phyloP scores from a whole-genome alignment of 495 filamentous ascomycete genomes.

The Chaetomium fimeti region DNA sequence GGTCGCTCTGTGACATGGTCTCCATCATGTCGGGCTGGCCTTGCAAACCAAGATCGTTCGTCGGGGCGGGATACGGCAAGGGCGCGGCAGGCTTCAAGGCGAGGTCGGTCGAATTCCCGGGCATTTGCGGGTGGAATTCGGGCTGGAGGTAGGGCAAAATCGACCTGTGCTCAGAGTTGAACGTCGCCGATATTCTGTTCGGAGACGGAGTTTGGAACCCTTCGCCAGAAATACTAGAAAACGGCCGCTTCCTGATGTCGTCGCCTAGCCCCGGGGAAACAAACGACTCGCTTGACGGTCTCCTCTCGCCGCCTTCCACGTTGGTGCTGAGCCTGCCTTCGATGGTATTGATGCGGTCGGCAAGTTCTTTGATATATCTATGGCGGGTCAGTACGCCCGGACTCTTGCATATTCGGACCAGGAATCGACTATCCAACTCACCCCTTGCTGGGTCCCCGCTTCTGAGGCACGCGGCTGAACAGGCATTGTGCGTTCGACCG shows the following conservation, averaged over 20 bases:
- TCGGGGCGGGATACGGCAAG: conserved; percentile 27
- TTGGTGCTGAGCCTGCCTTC: conserved; percentile 59
- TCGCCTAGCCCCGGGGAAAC: conserved; percentile 35
- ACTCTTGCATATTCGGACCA: not conserved
- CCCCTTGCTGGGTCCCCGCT: conserved; percentile 94
- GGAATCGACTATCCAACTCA: conserved; percentile 39
- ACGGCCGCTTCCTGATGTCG: conserved; percentile 47
- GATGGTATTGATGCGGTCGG: conserved; percentile 79
- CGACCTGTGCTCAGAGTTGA: conserved; percentile 42
- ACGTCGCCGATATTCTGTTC: conserved; percentile 32
- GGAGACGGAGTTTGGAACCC: conserved; percentile 38
- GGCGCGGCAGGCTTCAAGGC: conserved; percentile 37
- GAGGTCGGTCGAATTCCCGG: conserved; percentile 40
- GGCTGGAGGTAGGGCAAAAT: conserved; percentile 43
- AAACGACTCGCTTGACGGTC: conserved; percentile 42
- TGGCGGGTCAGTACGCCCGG: conserved; percentile 17
- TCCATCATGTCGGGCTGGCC: conserved; percentile 33
- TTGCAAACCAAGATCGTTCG: conserved; percentile 24
- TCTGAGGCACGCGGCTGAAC: conserved; percentile 91
- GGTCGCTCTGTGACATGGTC: conserved; percentile 20
- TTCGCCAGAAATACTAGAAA: conserved; percentile 47
- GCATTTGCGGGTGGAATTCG: conserved; percentile 33
- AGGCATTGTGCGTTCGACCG: conserved; percentile 74
- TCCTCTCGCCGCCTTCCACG: conserved; percentile 31
- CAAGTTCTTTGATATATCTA: conserved; percentile 94